Base-by-base conservation (phyloP, 2,329 filamentous ascomycete genomes). In the Trichoderma cornu-damae region DNA sequence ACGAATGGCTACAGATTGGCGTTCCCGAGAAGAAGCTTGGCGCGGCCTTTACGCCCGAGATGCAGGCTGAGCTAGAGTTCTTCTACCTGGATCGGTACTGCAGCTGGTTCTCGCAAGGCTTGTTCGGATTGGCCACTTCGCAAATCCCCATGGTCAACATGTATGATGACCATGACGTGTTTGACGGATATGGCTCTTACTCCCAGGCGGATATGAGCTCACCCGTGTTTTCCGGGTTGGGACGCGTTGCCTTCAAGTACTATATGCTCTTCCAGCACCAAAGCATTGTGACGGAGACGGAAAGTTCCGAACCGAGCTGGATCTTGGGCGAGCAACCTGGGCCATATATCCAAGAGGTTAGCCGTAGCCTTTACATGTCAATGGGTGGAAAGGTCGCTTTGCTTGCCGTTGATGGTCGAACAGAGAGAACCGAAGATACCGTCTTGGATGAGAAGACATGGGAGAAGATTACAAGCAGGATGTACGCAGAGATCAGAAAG, bases 71-170 rank as follows among this genome's bases (percentile, higher is more conserved):
- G 72, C 75, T 99, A 4, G 94, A 99, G 68, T 74, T 74, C 0
- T 96, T 95, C 66, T 99, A 96, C 67, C 79, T 99, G 0, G 82
- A 96, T 59, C 83, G 89, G 18, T 99, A 99, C 67, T 84, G 85
- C 60, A 88, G 86, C 80, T 99, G 94, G 92, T 99, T 97, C 72
- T 96, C 92, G 0, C 92, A 96, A 66, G 94, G 95, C 0, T 76
- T 97, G 4, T 99, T 96, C 67, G 85, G 88, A n/a, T 82, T 99
- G 68, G 94, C 93, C 4, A 92, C 87, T 65, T 88, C 89, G 2
- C 93, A 97, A 69, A 97, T 99, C 44, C 92, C 94, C 7, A 97
- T 96, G 92, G 84, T 99, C 66, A 99, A 99, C 70, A 92, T 99
- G 71, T 96, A 89, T 79, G 93, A 97, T 70, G 94, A 97, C 65